Conservation (phyloP, 176 grass and related monocot genomes). For the Eragrostis curvula region DNA sequence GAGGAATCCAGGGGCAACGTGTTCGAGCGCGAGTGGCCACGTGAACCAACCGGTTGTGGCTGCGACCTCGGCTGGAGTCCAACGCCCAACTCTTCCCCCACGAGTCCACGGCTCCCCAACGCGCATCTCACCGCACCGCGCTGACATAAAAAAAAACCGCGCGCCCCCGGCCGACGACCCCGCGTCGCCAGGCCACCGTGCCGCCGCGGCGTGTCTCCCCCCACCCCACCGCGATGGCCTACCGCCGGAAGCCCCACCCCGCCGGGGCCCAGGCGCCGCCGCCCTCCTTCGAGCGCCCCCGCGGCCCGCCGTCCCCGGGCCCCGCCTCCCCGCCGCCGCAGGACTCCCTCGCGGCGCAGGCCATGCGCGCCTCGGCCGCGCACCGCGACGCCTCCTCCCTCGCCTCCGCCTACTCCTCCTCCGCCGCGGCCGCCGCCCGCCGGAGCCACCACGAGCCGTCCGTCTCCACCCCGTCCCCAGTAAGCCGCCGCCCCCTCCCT, state of each 20-base stretch:
- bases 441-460: slow-evolving; percentile 58
- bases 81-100: too few relatives aligned
- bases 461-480: slow-evolving; percentile 51
- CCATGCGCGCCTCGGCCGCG: slow-evolving; percentile 94
- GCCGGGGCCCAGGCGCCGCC: not conserved
- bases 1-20: too few relatives aligned
- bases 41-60: too few relatives aligned
- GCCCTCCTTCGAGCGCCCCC: slow-evolving; percentile 37
- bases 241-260: slow-evolving; percentile 47
- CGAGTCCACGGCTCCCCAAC: too few relatives aligned
- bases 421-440: slow-evolving; percentile 40
- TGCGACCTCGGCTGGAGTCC: too few relatives aligned
- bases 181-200: too few relatives aligned
- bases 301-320: slow-evolving; percentile 37
- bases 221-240: slow-evolving; percentile 44
- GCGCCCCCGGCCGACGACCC: not conserved
- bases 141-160: not conserved
- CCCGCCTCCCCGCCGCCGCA: slow-evolving; percentile 46
- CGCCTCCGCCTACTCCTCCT: slow-evolving; percentile 85
- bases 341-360: slow-evolving; percentile 83
- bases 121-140: not conserved
- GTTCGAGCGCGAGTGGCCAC: too few relatives aligned
- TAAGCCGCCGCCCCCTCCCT: slow-evolving; percentile 10
- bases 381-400: slow-evolving; percentile 91
- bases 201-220: not conserved